phyloP scores from a whole-genome alignment of 2,329 filamentous ascomycete species.

The Penicillium occitanis region DNA sequence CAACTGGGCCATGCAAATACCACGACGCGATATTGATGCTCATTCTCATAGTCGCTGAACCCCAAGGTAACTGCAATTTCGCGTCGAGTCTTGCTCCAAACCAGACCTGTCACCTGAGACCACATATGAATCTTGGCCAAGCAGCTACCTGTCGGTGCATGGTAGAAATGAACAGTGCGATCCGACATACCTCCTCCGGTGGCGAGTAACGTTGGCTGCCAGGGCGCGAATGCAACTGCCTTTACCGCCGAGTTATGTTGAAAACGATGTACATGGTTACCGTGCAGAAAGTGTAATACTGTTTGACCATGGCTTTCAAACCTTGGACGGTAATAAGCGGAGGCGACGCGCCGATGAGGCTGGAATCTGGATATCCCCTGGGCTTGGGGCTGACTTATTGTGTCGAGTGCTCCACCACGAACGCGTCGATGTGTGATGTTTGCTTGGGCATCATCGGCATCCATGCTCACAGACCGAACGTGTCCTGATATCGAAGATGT shows the following conservation, averaged over 20 bases:
- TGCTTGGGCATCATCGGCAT: background rate
- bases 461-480: background rate
- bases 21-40: slow-evolving; percentile 84
- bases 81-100: slow-evolving; percentile 81
- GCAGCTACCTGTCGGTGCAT: slow-evolving; percentile 76
- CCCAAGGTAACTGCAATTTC: slow-evolving; percentile 95
- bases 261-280: slow-evolving; percentile 69
- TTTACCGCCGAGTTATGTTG: slow-evolving; percentile 86
- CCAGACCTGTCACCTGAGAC: slow-evolving; percentile 87
- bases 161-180: slow-evolving; percentile 93
- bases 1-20: slow-evolving; percentile 95
- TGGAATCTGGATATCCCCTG: background rate
- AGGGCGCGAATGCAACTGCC: slow-evolving; percentile 94
- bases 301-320: background rate
- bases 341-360: slow-evolving; percentile 15
- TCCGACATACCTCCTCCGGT: slow-evolving; percentile 93
- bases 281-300: slow-evolving; percentile 49
- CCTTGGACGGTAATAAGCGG: slow-evolving; percentile 19
- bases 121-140: slow-evolving; percentile 89
- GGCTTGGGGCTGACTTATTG: background rate
- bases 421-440: slow-evolving; percentile 3
- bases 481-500: background rate
- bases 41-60: slow-evolving; percentile 72
- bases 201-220: slow-evolving; percentile 82
- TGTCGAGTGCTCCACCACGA: background rate